phyloP scores from a whole-genome alignment of 768 basidiomycete species.

The Pluteus cervinus region DNA sequence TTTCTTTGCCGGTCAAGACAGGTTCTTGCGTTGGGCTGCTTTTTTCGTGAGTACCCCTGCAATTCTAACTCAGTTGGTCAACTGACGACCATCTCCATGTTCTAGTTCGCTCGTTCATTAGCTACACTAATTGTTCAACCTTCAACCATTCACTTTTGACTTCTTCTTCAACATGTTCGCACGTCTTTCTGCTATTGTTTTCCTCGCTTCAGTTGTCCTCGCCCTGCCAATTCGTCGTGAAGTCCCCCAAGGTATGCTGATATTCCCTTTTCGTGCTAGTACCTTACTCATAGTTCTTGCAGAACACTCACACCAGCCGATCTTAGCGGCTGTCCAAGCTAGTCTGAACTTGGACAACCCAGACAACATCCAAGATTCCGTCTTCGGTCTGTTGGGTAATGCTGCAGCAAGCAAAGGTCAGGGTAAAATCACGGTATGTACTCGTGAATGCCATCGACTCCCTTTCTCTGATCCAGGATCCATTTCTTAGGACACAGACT shows the following conservation, averaged over 20 bases:
- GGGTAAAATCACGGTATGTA: constrained; percentile 46
- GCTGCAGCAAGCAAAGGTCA: constrained; percentile 52
- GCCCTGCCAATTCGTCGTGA: constrained; percentile 49
- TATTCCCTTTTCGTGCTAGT: constrained; percentile 5
- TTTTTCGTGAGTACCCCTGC: constrained; percentile 19
- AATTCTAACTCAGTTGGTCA: background rate
- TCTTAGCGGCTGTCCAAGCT: constrained; percentile 44
- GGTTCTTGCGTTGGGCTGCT: constrained; percentile 39
- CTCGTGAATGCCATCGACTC: background rate
- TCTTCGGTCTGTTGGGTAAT: constrained; percentile 59
- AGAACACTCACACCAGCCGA: constrained; percentile 64
- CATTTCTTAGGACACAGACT: constrained; percentile 48
- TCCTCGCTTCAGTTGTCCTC: constrained; percentile 23
- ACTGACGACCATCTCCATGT: background rate
- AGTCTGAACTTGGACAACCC: constrained; percentile 54
- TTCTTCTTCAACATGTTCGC: no score
- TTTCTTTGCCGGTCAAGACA: constrained; percentile 41
- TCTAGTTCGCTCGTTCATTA: no score
- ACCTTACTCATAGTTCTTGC: constrained; percentile 6
- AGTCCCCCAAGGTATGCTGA: constrained; percentile 61
- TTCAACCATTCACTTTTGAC: no score
- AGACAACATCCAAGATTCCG: constrained; percentile 48
- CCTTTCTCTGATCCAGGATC: no score
- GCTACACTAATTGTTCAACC: no score
- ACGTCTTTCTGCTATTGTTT: constrained; percentile 27